A percentile compares a stretch with the other conserved stretches of the same genome.
phyloP scores from a whole-genome alignment of 2,329 filamentous ascomycete genomes.

The Botrytis sinoallii region DNA sequence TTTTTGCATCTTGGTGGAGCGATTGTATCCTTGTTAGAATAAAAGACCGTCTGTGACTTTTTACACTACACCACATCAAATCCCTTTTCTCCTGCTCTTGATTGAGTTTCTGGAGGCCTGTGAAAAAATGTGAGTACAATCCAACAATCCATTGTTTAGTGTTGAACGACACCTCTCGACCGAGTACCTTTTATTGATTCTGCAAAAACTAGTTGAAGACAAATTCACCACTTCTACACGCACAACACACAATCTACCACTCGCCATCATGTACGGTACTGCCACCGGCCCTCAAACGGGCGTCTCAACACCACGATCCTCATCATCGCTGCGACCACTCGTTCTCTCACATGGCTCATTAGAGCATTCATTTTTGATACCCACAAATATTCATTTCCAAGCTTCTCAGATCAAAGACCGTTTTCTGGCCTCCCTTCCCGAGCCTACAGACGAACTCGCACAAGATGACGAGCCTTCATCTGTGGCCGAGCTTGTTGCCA shows the following conservation, averaged over 20 bases:
- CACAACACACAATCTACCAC: constrained; percentile 4
- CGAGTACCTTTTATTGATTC: neutral
- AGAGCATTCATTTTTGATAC: constrained; percentile 93
- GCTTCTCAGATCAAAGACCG: constrained; percentile 90
- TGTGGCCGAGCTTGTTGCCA: constrained; percentile 82
- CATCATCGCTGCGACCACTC: constrained; percentile 85
- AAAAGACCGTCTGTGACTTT: constrained; percentile 18
- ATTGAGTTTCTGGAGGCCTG: constrained; percentile 38
- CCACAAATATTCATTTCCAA: constrained; percentile 93
- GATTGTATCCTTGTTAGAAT: constrained; percentile 13
- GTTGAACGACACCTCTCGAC: too few relatives aligned
- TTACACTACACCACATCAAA: constrained; percentile 9
- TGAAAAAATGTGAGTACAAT: constrained; percentile 25
- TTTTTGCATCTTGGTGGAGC: constrained; percentile 20
- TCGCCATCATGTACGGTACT: constrained; percentile 76
- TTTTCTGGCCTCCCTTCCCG: constrained; percentile 80
- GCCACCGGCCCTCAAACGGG: constrained; percentile 85
- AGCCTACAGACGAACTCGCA: constrained; percentile 93
- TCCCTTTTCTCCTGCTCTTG: constrained; percentile 38
- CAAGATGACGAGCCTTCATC: constrained; percentile 99
- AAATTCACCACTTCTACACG: constrained; percentile 16
- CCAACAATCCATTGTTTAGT: neutral
- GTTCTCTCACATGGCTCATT: constrained; percentile 90
- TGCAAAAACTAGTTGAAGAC: constrained; percentile 19
- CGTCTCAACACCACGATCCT: constrained; percentile 93